These are phyloP conservation scores for Entonaema liquescens DNA, from an alignment of 495 filamentous ascomycete species.

Conservation along the genomic window DNA sequence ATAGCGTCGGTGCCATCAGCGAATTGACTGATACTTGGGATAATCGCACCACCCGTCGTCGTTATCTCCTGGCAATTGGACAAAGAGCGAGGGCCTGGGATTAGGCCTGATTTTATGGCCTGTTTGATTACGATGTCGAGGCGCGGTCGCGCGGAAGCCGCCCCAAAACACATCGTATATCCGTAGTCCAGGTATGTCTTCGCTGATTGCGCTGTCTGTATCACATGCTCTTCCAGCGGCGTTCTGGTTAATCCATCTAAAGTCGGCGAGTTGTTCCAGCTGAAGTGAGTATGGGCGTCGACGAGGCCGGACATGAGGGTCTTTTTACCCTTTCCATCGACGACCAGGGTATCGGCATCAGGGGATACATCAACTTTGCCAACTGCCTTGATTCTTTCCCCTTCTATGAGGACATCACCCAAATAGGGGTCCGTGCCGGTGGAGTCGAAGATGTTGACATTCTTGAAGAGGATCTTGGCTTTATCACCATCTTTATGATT, in stretches of 20 bases:
- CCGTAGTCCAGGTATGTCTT: slow-evolving; percentile 18
- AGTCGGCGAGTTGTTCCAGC: slow-evolving; percentile 21
- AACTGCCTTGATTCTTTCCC: background rate
- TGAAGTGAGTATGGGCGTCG: slow-evolving; percentile 12
- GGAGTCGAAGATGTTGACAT: background rate
- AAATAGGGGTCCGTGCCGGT: background rate
- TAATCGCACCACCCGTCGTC: background rate
- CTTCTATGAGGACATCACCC: background rate
- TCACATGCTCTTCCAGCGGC: slow-evolving; percentile 11
- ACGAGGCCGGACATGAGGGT: slow-evolving; percentile 19
- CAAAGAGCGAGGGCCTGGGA: background rate
- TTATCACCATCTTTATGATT: background rate
- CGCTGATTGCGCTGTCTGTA: slow-evolving; percentile 10
- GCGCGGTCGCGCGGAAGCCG: slow-evolving; percentile 14
- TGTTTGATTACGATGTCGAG: slow-evolving; percentile 17
- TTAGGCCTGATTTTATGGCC: background rate
- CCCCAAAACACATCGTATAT: slow-evolving; percentile 21
- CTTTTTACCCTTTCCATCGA: background rate
- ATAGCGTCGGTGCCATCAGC: slow-evolving; percentile 9
- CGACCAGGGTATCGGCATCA: background rate
- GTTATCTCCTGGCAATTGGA: background rate
- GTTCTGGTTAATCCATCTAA: slow-evolving; percentile 11
- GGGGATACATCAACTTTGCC: background rate
- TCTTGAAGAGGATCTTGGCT: background rate
- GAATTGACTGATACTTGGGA: background rate